A percentile compares a stretch with the other conserved stretches of the same genome.
Conservation (phyloP, 2,329 filamentous ascomycete species). For the Aspergillus versicolor region DNA sequence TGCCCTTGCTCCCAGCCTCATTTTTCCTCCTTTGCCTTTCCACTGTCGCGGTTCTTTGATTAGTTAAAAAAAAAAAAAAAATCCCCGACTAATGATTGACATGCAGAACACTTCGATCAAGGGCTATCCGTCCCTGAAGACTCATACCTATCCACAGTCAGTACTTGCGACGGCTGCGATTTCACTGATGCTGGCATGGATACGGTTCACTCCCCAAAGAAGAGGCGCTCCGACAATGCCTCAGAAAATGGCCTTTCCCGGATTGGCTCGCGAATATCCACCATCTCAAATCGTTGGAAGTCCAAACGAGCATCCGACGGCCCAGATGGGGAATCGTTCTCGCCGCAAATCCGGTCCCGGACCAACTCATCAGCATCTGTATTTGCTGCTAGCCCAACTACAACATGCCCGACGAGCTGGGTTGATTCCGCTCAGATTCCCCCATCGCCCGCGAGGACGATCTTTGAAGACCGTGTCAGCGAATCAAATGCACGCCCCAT, state of each 20-base stretch:
- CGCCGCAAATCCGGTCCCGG: conserved; percentile 39
- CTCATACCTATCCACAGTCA: conserved; percentile 28
- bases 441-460: conserved; percentile 63
- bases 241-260: conserved; percentile 59
- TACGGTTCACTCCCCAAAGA: conserved; percentile 56
- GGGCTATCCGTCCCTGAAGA: conserved; percentile 30
- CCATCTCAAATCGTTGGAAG: conserved; percentile 58
- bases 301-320: conserved; percentile 38
- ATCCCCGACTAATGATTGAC: conserved; percentile 11
- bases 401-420: conserved; percentile 34
- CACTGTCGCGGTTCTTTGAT: background rate
- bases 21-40: background rate
- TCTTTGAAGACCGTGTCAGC: conserved; percentile 55
- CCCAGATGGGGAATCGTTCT: conserved; percentile 28
- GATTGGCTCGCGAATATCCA: conserved; percentile 68
- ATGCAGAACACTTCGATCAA: conserved; percentile 38
- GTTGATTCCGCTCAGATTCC: conserved; percentile 54
- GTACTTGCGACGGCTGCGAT: conserved; percentile 37
- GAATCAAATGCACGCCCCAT: conserved; percentile 52
- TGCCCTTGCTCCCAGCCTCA: conserved; percentile 16
- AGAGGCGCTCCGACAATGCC: conserved; percentile 52
- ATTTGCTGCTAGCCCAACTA: conserved; percentile 33
- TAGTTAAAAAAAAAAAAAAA: background rate
- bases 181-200: conserved; percentile 65
- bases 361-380: conserved; percentile 45